phyloP scores from a whole-genome alignment of 192 early-diverging fungal species.

The Gaertneriomyces semiglobifer region DNA sequence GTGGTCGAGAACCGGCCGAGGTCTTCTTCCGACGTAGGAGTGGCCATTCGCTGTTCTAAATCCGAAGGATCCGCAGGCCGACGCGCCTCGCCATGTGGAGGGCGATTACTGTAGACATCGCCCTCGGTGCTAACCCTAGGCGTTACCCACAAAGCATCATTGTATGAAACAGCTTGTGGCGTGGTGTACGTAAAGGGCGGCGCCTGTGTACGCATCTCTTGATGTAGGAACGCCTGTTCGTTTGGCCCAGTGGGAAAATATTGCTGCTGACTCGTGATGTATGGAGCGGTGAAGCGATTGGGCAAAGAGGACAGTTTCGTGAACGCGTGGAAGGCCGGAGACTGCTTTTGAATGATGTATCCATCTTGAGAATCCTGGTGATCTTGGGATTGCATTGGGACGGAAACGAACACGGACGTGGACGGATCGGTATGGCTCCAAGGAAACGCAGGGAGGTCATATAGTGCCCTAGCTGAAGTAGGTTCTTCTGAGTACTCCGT shows the following conservation, averaged over 20 bases:
- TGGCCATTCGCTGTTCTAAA: neutral
- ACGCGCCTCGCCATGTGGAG: neutral
- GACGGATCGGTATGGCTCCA: neutral
- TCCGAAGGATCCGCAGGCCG: neutral
- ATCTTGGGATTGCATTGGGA: neutral
- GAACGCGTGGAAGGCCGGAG: neutral
- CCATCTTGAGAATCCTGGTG: neutral
- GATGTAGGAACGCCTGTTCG: too few relatives aligned
- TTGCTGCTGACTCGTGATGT: too few relatives aligned
- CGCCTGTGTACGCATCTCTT: too few relatives aligned
- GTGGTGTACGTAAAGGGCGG: too few relatives aligned
- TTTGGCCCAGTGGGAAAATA: too few relatives aligned
- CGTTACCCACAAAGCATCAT: neutral
- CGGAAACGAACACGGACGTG: neutral
- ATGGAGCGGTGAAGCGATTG: too few relatives aligned
- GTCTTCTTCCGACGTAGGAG: slow-evolving; percentile 12
- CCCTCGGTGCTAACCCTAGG: neutral
- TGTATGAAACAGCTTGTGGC: neutral
- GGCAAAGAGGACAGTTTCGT: too few relatives aligned
- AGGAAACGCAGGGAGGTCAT: neutral
- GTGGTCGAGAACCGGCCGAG: slow-evolving; percentile 6
- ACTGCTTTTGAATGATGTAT: neutral
- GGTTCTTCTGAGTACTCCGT: neutral
- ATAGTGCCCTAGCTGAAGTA: too few relatives aligned
- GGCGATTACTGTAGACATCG: neutral